phyloP scores from a whole-genome alignment of 1,139 yeast genomes.

The Wickerhamiella pararugosa region DNA sequence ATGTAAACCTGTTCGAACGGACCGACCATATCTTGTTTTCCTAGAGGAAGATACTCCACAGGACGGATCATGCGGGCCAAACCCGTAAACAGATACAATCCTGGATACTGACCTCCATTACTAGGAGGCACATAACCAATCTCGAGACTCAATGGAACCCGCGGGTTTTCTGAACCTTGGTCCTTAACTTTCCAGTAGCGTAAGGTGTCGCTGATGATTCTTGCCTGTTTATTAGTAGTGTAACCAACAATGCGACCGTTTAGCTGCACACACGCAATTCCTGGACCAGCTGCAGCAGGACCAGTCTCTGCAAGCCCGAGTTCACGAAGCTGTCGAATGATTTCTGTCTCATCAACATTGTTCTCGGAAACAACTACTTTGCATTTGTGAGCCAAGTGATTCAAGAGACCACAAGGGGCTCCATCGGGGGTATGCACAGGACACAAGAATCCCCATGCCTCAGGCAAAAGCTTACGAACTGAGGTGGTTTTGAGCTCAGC shows the following conservation, averaged over 20 bases:
- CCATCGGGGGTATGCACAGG: constrained; percentile 99
- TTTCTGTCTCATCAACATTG: constrained; percentile 43
- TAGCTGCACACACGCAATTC: constrained; percentile 74
- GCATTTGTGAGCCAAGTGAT: constrained; percentile 94
- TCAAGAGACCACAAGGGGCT: constrained; percentile 95
- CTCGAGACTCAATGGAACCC: constrained; percentile 73
- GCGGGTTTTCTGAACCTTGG: constrained; percentile 46
- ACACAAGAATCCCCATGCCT: constrained; percentile 97
- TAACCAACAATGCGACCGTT: constrained; percentile 92
- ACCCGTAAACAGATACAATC: constrained; percentile 80
- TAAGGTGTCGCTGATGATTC: constrained; percentile 72
- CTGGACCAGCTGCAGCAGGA: constrained; percentile 72
- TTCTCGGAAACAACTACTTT: constrained; percentile 61
- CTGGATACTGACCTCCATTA: constrained; percentile 92
- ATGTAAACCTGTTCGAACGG: constrained; percentile 97
- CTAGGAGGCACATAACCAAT: constrained; percentile 94
- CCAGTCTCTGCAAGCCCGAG: constrained; percentile 71
- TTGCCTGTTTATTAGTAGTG: constrained; percentile 84
- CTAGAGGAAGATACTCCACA: constrained; percentile 75
- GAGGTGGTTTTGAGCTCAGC: constrained; percentile 97
- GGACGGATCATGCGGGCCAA: constrained; percentile 95
- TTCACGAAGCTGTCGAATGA: constrained; percentile 50
- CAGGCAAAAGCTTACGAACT: constrained; percentile 90
- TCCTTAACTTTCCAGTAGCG: constrained; percentile 83
- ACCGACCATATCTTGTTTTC: constrained; percentile 74